Evolutionary conservation across 371 early-diverging fungal species (phyloP), one percentile per base, ranked within the genome.

Genomic region (Mortierella sp.): DNA sequence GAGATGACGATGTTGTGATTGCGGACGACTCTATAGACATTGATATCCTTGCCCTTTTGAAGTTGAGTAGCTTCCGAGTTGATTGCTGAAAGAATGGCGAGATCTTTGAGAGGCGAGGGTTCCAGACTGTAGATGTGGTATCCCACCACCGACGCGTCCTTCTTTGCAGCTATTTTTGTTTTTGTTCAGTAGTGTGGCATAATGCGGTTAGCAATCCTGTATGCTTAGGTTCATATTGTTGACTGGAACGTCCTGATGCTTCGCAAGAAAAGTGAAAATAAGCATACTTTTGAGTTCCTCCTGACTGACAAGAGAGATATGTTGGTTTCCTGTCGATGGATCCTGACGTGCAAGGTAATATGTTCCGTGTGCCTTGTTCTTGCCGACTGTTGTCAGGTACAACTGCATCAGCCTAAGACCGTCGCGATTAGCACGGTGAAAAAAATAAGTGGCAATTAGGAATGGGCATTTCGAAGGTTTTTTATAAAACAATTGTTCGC

Each of bases 71-170:
- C 87, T 58, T 82, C 87, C 3, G 74, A 55, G 63, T 86, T 86
- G 57, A 74, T 55, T 28, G 72, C 83, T 31, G 87, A 77, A 10
- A 86, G 63, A 28, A 78, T 71, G 50, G 82, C 65, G 14, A 74
- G 47, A 52, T 86, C 87, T 50, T 80, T 80, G 54, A 86, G 76
- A 8, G 68, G 76, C 16, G 87, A 80, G n/a, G 87, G 83, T 24
- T 86, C 83, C 60, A 86, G 42, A 34, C 87, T 86, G 70, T 86
- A 86, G 31, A 86, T 86, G 21, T 86, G 87, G 47, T 75, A 80
- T 76, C 87, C 80, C 14, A 71, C 38, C 31, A 84, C 76, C 2
- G 74, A 34, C 5, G 79, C 4, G 52, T 81, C 85, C 45, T 79
- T 72, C 42, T 60, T 81, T 28, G 70, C 77, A 13, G 13, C 85